Percentiles rank a stretch among this genome's conserved stretches.
phyloP scores from a whole-genome alignment of 2,329 filamentous ascomycete genomes.

The Basipetospora chlamydospora region DNA sequence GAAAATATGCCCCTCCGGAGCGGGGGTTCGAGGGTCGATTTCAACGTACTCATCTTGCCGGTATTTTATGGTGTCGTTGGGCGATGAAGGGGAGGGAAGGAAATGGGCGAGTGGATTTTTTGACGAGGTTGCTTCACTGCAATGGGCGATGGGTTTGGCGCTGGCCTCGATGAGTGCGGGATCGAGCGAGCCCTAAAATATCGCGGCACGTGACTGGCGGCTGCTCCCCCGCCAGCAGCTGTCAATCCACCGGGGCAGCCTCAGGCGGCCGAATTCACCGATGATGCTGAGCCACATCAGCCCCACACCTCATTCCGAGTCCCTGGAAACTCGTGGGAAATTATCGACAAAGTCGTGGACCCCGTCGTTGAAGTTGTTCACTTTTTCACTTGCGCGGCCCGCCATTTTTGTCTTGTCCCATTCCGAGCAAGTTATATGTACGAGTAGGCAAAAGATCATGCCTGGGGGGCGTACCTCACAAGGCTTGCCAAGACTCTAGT shows the following conservation, averaged over 20 bases:
- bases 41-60: conserved; percentile 44
- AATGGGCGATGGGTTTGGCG: neutral
- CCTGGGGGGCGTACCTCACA: no score
- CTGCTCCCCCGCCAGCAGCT: neutral
- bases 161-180: conserved; percentile 2
- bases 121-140: neutral
- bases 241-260: neutral
- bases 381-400: no score
- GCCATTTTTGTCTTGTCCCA: no score
- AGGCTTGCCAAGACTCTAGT: no score
- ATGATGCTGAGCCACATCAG: no score
- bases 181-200: conserved; percentile 5
- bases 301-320: no score
- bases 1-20: no score
- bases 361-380: no score
- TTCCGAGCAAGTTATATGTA: no score
- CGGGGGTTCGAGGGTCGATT: conserved; percentile 4
- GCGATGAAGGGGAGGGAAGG: conserved; percentile 3
- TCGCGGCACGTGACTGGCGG: conserved; percentile 4
- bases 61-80: conserved; percentile 18
- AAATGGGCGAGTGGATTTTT: conserved; percentile 1
- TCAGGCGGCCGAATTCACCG: neutral
- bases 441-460: no score
- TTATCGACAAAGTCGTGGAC: no score
- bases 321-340: no score